Evolutionary conservation across 495 filamentous ascomycete genomes (phyloP), one percentile per base, ranked within the genome.

Genomic region (Penicillium malachiteum): DNA sequence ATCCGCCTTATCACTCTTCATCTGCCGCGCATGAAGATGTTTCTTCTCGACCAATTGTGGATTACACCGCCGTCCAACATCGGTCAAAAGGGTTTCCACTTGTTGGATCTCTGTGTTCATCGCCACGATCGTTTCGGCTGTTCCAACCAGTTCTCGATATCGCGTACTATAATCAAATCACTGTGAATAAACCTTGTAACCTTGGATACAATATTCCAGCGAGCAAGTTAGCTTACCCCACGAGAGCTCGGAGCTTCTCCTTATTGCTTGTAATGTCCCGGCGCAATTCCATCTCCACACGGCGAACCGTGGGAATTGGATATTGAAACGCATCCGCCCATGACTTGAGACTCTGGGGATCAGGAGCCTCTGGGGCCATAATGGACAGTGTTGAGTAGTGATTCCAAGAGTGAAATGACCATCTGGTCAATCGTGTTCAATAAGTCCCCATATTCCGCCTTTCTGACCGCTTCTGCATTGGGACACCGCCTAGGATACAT

Each of bases 81-180:
- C 81, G 14, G 80, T 80, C 51, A 97, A 71, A 18, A 80, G 81
- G 0, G 76, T 70, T 67, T 96, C 91, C 17, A 91, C 87, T 13
- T 79, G 65, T 47, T 87, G 80, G 71, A 94, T 92, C 57, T 91
- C 82, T 10, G 64, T 71, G 42, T 92, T 86, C 92, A 98, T 97
- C 46, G 84, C 79, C 30, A 97, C 85, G 63, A 98, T 98, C 21
- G 85, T 83, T 66, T 96, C 92, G 31, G 94, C 94, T 0, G 95
- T 97, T 44, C 89, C 89, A 16, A 98, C 84, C 10, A 97, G 84
- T 58, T 96, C 90, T 65, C 94, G 85, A 71, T 98, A 98, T 68
- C 90, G 88, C 53, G 82, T 89, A n/a, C 86, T 88, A 61, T 7
- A 16, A 35, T 30, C 3, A 48, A 26, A 54, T 38, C 39, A 43